phyloP scores from a whole-genome alignment of 2,329 filamentous ascomycete species.

The Magnaporthiopsis rhizophila region DNA sequence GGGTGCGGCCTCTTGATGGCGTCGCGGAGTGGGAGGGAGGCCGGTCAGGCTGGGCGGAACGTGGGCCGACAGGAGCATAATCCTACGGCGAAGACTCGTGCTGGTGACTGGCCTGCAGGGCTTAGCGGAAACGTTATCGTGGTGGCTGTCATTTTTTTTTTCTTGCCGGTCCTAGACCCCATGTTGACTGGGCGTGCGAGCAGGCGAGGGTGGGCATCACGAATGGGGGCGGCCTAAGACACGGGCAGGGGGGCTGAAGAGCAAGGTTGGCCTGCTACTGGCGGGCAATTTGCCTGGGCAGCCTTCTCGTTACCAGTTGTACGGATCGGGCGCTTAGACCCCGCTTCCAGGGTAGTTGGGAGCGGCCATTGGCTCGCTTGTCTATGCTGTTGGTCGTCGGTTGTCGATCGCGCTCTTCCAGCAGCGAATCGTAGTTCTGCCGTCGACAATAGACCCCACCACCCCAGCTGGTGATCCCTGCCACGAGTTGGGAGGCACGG shows the following conservation, averaged over 20 bases:
- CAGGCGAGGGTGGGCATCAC: not conserved
- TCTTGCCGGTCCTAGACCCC: too few relatives aligned
- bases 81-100: too few relatives aligned
- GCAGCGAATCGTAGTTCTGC: not conserved
- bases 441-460: not conserved
- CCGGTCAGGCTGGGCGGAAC: not conserved
- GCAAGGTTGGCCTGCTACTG: not conserved
- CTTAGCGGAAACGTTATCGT: not conserved
- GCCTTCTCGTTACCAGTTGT: not conserved
- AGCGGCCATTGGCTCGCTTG: not conserved
- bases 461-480: not conserved
- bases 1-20: not conserved
- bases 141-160: not conserved
- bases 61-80: not conserved
- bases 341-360: too few relatives aligned
- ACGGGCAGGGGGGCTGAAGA: not conserved
- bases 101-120: not conserved
- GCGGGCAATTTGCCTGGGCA: not conserved
- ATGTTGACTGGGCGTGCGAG: too few relatives aligned
- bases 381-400: not conserved
- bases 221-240: not conserved
- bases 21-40: not conserved
- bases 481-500: not conserved
- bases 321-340: not conserved
- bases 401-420: not conserved